Evolutionary conservation across 352 stramenopile genomes (phyloP), one percentile per base, ranked within the genome.

Genomic region (Phytophthora ramorum): DNA sequence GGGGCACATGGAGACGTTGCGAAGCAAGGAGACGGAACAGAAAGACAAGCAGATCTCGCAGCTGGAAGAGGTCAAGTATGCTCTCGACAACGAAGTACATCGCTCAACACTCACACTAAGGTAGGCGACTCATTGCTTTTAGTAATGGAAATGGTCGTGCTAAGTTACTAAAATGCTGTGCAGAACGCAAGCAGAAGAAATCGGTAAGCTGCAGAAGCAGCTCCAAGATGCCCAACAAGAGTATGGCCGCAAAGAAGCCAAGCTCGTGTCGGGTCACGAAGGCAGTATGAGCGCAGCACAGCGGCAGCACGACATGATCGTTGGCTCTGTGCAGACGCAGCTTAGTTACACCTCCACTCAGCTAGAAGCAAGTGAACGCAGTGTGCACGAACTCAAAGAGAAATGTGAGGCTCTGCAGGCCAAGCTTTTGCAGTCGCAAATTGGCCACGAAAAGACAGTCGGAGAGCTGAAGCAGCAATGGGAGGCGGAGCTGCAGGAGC

Each of bases 51-150:
- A 79, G 30, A 76, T 91, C 10, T 66, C 74, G 0, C 75, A 88
- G 30, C 52, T 95, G 4, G 80, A 92, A 66, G 81, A 85, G 50
- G 49, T 79, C 16, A 90, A 88, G 56, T 93, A 85, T 61, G 63
- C 58, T 0, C 74, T 90, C 10, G 76, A 91, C 46, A 84, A 74
- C 37, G 71, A 89, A 37, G 19, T 89, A 1, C 79, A 90, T 38
- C 80, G 76, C 1, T 55, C 79, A 16, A 71, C 58, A 19, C 56
- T 89, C 30, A 66, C 71, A 2, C 55, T 72, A n/a, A 65, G 75
- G 80, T 88, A 76, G 22, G 69, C 41, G 7, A 22, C 22, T 47
- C 7, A 12, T 44, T 20, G 52, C 7, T 16, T 28, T 60, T 22
- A 24, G 45, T 34, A 10, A 34, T 34, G 28, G 7, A 12, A 2